These are phyloP conservation scores for Hyaloscypha finlandica DNA, from an alignment of 495 filamentous ascomycete species.

Conservation along the genomic window DNA sequence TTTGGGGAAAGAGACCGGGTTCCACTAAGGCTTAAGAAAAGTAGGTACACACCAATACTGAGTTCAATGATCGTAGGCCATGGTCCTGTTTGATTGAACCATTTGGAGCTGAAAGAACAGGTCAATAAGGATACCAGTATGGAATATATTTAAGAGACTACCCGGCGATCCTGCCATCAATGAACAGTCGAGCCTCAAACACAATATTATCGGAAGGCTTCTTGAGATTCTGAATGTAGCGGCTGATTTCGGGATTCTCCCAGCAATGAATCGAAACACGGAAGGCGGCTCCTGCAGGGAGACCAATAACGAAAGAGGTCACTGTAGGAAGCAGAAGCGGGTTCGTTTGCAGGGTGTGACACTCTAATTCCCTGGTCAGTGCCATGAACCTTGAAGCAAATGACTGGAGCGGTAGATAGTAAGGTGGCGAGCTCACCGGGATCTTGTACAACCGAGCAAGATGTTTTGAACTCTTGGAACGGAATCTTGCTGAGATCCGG, in stretches of 20 bases:
- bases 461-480: conserved; percentile 83
- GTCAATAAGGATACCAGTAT: background rate
- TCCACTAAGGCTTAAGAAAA: background rate
- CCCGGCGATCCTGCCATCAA: conserved; percentile 71
- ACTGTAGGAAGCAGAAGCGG: conserved; percentile 63
- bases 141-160: conserved; percentile 40
- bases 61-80: conserved; percentile 61
- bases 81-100: conserved; percentile 38
- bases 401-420: background rate
- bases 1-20: background rate
- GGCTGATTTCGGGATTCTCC: conserved; percentile 65
- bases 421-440: conserved; percentile 43
- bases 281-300: conserved; percentile 61
- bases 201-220: conserved; percentile 61
- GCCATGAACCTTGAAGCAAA: background rate
- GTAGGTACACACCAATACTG: conserved; percentile 45
- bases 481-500: conserved; percentile 64
- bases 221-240: conserved; percentile 60
- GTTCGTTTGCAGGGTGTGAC: conserved; percentile 34
- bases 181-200: conserved; percentile 67
- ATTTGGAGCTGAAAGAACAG: conserved; percentile 18
- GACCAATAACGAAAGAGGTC: conserved; percentile 74
- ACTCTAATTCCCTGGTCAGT: conserved; percentile 8
- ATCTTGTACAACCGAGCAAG: conserved; percentile 75
- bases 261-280: conserved; percentile 82